Percentiles rank a stretch among this genome's conserved stretches.
phyloP scores from a whole-genome alignment of 306 rosid genomes.

The Vicia sativa region DNA sequence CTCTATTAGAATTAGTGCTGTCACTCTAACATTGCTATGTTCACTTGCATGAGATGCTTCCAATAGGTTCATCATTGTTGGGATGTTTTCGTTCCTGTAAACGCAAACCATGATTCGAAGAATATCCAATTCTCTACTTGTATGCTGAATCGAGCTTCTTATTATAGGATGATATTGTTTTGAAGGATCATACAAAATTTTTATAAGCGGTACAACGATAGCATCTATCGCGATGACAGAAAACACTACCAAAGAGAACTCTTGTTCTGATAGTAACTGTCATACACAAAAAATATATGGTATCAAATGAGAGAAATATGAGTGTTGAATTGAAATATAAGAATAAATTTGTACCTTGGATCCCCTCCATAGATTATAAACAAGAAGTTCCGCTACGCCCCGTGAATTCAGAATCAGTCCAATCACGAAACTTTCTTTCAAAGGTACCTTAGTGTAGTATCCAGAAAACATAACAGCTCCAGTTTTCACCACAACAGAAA shows the following conservation, averaged over 20 bases:
- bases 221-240: constrained; percentile 45
- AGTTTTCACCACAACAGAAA: constrained; percentile 45
- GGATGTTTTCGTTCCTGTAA: constrained; percentile 47
- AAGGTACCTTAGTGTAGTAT: constrained; percentile 32
- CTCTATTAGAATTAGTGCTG: constrained; percentile 57
- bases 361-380: constrained; percentile 53
- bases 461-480: constrained; percentile 58
- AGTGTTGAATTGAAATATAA: not conserved
- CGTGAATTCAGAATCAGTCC: constrained; percentile 65
- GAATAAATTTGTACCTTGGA: constrained; percentile 37
- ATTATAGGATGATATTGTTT: constrained; percentile 38
- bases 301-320: no score
- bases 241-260: constrained; percentile 49
- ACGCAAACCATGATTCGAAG: constrained; percentile 60
- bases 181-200: constrained; percentile 54
- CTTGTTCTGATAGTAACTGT: constrained; percentile 52
- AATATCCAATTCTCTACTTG: constrained; percentile 39
- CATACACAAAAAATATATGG: not conserved
- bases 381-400: constrained; percentile 56
- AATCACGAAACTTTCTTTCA: constrained; percentile 49
- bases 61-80: constrained; percentile 51
- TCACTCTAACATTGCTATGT: constrained; percentile 45
- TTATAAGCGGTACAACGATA: constrained; percentile 56
- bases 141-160: constrained; percentile 58
- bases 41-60: constrained; percentile 62